phyloP scores from a whole-genome alignment of 306 rosid genomes.

The Benincasa hispida region DNA sequence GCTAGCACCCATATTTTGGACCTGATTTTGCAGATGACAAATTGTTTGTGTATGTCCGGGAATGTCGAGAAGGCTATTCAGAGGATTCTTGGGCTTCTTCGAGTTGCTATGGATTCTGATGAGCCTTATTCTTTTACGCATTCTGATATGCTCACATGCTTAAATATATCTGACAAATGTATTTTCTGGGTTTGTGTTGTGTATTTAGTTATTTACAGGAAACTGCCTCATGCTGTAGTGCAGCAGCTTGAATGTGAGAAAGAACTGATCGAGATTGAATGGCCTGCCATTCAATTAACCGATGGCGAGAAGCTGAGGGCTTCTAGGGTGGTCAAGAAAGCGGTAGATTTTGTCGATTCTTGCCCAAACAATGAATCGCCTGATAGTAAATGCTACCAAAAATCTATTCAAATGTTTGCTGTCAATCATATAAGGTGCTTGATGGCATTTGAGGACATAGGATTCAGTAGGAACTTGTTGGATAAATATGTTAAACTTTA shows the following conservation, averaged over 20 bases:
- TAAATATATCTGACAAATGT: conserved; percentile 82
- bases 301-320: conserved; percentile 61
- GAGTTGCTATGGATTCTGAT: conserved; percentile 24
- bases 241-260: conserved; percentile 79
- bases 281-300: conserved; percentile 44
- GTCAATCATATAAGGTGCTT: conserved; percentile 64
- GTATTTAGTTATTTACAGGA: conserved; percentile 89
- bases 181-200: conserved; percentile 84
- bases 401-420: conserved; percentile 57
- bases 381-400: conserved; percentile 33
- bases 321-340: conserved; percentile 45
- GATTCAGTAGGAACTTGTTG: conserved; percentile 36
- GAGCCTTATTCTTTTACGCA: conserved; percentile 34
- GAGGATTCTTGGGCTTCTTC: conserved; percentile 38
- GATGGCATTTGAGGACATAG: conserved; percentile 52
- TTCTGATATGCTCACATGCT: conserved; percentile 56
- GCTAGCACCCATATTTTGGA: conserved; percentile 78
- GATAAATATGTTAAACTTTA: conserved; percentile 48
- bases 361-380: conserved; percentile 34
- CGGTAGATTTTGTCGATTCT: conserved; percentile 38
- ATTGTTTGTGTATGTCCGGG: conserved; percentile 79
- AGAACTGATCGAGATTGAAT: conserved; percentile 58
- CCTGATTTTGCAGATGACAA: conserved; percentile 79
- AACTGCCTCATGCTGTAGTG: conserved; percentile 64
- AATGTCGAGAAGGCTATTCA: conserved; percentile 65